These are phyloP conservation scores for Phytophthora tentaculata DNA, from an alignment of 352 stramenopile species.

Conservation along the genomic window DNA sequence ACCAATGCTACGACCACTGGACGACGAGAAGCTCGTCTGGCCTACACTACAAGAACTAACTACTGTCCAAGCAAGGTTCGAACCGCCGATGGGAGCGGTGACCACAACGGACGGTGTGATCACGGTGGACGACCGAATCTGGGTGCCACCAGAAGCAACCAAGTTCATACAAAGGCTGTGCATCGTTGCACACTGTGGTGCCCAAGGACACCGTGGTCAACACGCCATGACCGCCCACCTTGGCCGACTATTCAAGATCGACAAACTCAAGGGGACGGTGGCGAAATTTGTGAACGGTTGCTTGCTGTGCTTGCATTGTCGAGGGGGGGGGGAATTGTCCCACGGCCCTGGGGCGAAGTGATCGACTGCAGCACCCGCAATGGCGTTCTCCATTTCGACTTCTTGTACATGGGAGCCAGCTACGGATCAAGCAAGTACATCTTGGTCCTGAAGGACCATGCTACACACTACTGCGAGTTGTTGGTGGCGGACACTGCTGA, in stretches of 20 bases:
- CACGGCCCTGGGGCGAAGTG: neutral
- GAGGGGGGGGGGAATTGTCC: neutral
- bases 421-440: neutral
- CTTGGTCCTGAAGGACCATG: neutral
- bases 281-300: neutral
- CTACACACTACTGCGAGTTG: neutral
- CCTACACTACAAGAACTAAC: neutral
- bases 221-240: neutral
- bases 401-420: neutral
- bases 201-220: constrained; percentile 7
- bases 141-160: neutral
- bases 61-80: neutral
- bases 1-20: neutral
- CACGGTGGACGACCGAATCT: neutral
- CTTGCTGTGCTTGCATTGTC: neutral
- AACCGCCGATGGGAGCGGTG: neutral
- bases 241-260: neutral
- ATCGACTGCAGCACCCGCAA: neutral
- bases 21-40: neutral
- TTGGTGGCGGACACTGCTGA: neutral
- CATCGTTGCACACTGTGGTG: constrained; percentile 1
- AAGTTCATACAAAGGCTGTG: neutral
- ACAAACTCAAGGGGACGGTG: neutral
- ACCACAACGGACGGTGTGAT: neutral
- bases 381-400: neutral